Evolutionary conservation across 768 basidiomycete species (phyloP), one percentile per base, ranked within the genome.

Genomic region (Steccherinum ochraceum): DNA sequence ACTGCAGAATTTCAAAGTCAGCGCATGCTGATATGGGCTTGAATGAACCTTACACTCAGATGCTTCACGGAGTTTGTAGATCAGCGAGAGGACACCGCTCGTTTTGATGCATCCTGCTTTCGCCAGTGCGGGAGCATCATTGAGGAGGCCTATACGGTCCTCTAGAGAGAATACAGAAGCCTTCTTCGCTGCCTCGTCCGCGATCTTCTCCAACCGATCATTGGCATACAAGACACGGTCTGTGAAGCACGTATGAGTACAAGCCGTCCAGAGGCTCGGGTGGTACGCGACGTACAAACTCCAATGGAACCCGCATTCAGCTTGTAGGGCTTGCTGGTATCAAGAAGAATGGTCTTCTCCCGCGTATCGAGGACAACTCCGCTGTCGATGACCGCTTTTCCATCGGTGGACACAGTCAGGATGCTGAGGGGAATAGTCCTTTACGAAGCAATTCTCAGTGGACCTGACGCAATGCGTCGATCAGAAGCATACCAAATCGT

Each of bases 251-350:
- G 42, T 30, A 35, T 7, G 16, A 7, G 30, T 16, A 7, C 16
- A 7, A 35, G 7, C 16, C 30, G 30, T 35, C 30, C 7, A 7
- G 7, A 7, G 16, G 30, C 7, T 16, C 30, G 30, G 16, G 30
- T 35, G n/a, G n/a, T n/a, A n/a, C 3, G n/a, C 4, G 1, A 74
- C 91, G 54, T 58, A 91, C 91, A 98, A 58, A 95, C 89, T 52
- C 94, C 93, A 48, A 79, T 79, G 1, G 92, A 93, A 40, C 85
- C 85, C 2, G 86, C 86, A 63, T 98, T 98, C 54, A 98, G 70
- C 70, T 98, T 98, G 77, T 85, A 98, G 4, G 81, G 72, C 61
- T 78, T 81, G 64, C 68, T 80, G 12, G 82, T 88, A 64, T 91
- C 84, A n/a, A 97, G 58, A 18, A 77, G 64, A 57, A 93, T 77